Evolutionary conservation across 2,329 filamentous ascomycete genomes (phyloP), one percentile per base, ranked within the genome.

Genomic region (Ciborinia camelliae): DNA sequence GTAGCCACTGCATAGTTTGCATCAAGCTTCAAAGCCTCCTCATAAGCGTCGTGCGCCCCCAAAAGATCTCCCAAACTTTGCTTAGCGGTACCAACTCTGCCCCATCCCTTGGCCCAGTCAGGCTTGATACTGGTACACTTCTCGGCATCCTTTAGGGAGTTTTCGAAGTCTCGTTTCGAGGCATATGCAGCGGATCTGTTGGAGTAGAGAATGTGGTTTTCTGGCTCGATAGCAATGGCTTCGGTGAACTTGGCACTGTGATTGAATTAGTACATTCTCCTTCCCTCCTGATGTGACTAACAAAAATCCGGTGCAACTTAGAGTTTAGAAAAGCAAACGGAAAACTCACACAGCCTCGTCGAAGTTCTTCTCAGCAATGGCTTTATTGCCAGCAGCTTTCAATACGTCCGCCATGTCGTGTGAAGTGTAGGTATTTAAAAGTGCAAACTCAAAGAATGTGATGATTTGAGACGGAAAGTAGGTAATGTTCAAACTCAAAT

Each of bases 321-420:
- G 32, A 53, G 32, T 57, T 39, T 32, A 26, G 35, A 53, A 63
- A 68, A 67, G 62, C 68, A 67, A 70, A 70, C 28, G 14, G 65
- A 71, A 65, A 69, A 87, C 91, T 80, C 85, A 98, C 94, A 97
- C 87, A 75, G 95, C 95, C 78, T 94, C 92, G 75, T 92, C 85
- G 78, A 97, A 99, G 80, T 98, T 92, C 85, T 98, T 98, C 68
- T 91, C 92, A 71, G 92, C 90, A 79, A 99, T 99, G 79, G 96
- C 93, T 84, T 96, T 96, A 84, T 99, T 99, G 82, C 94, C 95
- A 77, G 95, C 90, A 75, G 93, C 92, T 84, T 99, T 99, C 75
- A 99, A 87, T 64, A 57, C 48, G 78, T 89, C 86, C 72, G 85
- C 86, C 75, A 76, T 76, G 48, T 26, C 69, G n/a, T 47, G 15